Conservation (phyloP, 495 filamentous ascomycete genomes). For the Rhypophila decipiens region DNA sequence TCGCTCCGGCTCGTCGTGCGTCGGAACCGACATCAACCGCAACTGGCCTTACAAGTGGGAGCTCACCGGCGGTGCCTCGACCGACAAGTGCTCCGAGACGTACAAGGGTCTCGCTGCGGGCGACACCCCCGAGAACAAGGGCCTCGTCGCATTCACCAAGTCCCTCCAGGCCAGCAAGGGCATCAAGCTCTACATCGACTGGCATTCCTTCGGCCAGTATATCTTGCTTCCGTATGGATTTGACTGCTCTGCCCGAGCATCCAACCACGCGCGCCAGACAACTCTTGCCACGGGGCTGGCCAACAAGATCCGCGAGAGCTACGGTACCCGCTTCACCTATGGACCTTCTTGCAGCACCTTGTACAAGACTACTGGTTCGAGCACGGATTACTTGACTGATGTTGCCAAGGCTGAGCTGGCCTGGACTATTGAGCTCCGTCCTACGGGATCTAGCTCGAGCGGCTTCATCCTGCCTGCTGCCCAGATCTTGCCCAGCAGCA, state of each 20-base stretch:
- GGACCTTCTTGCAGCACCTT: conserved; percentile 55
- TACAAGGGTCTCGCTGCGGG: conserved; percentile 44
- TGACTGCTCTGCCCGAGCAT: conserved; percentile 27
- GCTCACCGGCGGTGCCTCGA: conserved; percentile 42
- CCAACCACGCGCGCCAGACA: conserved; percentile 43
- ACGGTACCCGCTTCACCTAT: conserved; percentile 42
- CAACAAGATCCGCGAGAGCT: conserved; percentile 37
- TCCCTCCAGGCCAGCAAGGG: conserved; percentile 34
- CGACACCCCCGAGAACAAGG: conserved; percentile 46
- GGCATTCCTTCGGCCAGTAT: conserved; percentile 52
- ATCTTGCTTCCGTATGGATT: conserved; percentile 32
- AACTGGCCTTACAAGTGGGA: conserved; percentile 56
- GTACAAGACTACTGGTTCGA: conserved; percentile 50
- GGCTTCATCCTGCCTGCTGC: conserved; percentile 54
- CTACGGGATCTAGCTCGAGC: conserved; percentile 28
- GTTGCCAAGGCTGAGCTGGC: conserved; percentile 45
- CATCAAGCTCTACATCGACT: conserved; percentile 56
- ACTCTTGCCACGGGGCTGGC: conserved; percentile 31
- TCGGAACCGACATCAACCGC: conserved; percentile 58
- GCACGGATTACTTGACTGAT: conserved; percentile 50
- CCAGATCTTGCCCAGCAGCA: conserved; percentile 46
- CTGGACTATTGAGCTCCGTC: conserved; percentile 50
- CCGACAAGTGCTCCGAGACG: conserved; percentile 46
- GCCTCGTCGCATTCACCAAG: conserved; percentile 34
- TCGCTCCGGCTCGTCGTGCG: conserved; percentile 34